Evolutionary conservation across 163 green algal species (phyloP).

Genomic region (Scenedesmus sp.): DNA sequence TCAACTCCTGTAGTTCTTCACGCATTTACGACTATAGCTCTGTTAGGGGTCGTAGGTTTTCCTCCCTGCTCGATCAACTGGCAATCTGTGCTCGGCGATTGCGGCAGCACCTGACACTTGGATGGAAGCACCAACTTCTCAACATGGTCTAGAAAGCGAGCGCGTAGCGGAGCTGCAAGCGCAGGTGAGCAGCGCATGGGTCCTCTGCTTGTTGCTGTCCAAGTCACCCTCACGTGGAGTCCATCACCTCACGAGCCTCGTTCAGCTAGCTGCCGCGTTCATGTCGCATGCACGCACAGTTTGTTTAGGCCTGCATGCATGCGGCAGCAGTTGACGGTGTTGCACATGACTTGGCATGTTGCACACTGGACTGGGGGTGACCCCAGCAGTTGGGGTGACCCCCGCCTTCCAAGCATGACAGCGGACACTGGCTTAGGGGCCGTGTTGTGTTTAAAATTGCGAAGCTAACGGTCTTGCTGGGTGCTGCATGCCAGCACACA

Average conservation of each 20-base stretch:
- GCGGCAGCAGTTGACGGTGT: not conserved
- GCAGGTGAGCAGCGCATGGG: not conserved
- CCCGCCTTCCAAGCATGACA: not conserved
- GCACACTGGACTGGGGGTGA: not conserved
- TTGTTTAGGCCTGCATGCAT: not conserved
- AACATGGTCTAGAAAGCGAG: not conserved
- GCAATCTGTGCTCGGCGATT: not conserved
- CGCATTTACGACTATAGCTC: not conserved
- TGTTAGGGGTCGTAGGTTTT: not conserved
- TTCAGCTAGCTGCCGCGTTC: not conserved
- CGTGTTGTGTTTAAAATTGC: too few relatives aligned
- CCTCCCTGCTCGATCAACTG: not conserved
- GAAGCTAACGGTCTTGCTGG: too few relatives aligned
- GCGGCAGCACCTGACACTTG: not conserved
- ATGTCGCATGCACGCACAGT: not conserved
- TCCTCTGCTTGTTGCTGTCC: not conserved
- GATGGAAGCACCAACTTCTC: not conserved
- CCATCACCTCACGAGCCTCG: not conserved
- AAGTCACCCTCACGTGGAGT: not conserved
- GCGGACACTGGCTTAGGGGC: not conserved
- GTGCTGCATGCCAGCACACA: too few relatives aligned
- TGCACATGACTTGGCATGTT: not conserved
- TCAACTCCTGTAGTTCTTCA: not conserved
- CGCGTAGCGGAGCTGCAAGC: not conserved
- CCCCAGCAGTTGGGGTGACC: not conserved